Conservation (phyloP, 2,329 filamentous ascomycete species). For the Sclerotinia spermophila region DNA sequence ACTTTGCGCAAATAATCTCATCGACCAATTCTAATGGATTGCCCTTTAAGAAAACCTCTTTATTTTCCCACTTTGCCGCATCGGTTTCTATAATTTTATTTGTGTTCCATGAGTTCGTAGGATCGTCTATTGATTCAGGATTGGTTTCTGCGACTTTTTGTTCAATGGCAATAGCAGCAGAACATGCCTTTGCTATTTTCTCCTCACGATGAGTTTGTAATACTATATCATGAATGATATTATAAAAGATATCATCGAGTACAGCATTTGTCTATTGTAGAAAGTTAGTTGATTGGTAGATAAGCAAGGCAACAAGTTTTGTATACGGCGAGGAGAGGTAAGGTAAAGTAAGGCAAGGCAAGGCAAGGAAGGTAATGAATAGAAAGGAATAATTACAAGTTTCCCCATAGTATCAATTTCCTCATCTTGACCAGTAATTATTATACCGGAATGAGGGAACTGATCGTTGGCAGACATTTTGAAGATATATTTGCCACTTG, state of each 20-base stretch:
- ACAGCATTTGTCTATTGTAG: constrained; percentile 55
- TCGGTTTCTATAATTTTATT: constrained; percentile 55
- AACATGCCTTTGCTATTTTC: constrained; percentile 66
- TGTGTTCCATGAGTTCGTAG: constrained; percentile 46
- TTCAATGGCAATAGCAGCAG: constrained; percentile 62
- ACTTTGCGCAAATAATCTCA: constrained; percentile 70
- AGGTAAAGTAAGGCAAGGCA: not conserved
- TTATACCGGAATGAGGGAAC: constrained; percentile 44
- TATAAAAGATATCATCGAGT: constrained; percentile 72
- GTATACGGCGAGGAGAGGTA: not conserved
- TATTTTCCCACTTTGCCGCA: constrained; percentile 67
- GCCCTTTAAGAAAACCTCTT: constrained; percentile 63
- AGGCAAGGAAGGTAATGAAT: constrained; percentile 18
- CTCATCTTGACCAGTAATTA: constrained; percentile 47
- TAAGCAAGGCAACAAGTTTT: constrained; percentile 19
- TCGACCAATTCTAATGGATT: constrained; percentile 68
- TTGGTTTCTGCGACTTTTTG: constrained; percentile 41
- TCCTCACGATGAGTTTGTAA: constrained; percentile 74
- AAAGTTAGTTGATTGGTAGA: constrained; percentile 23
- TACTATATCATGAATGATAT: constrained; percentile 71
- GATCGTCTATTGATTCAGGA: constrained; percentile 27
- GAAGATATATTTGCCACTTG: constrained; percentile 2
- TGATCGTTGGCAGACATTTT: constrained; percentile 33
- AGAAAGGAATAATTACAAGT: constrained; percentile 47
- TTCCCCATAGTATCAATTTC: constrained; percentile 49